Conservation (phyloP, 768 basidiomycete genomes). For the Rhizopogon roseolus region DNA sequence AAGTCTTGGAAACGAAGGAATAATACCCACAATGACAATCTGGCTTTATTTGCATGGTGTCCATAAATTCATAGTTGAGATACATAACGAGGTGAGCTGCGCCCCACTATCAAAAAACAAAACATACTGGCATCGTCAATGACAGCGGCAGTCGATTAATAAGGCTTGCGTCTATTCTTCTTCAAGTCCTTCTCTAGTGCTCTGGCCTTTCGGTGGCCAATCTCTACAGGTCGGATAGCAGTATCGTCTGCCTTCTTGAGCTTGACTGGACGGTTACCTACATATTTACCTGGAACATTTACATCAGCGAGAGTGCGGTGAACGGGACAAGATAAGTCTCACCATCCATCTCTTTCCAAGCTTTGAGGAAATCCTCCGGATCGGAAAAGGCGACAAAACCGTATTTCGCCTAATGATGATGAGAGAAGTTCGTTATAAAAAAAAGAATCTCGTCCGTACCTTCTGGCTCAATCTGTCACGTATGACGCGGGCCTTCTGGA, state of each 20-base stretch:
- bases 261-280: slow-evolving; percentile 95
- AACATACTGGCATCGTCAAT: slow-evolving; percentile 21
- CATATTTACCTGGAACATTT: slow-evolving; percentile 73
- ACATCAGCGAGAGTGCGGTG: neutral
- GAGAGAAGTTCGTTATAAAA: neutral
- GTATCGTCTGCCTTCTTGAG: slow-evolving; percentile 90
- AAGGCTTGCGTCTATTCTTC: slow-evolving; percentile 86
- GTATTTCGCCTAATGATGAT: slow-evolving; percentile 71
- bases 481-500: slow-evolving; percentile 93
- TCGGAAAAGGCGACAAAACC: slow-evolving; percentile 98
- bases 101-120: slow-evolving; percentile 15
- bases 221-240: slow-evolving; percentile 85
- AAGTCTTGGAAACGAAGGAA: neutral
- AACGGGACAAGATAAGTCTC: slow-evolving; percentile 19
- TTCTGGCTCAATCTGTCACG: slow-evolving; percentile 92
- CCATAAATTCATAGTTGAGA: slow-evolving; percentile 1
- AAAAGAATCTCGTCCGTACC: slow-evolving; percentile 37
- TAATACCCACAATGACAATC: neutral
- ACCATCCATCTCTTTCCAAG: slow-evolving; percentile 99
- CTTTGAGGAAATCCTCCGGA: slow-evolving; percentile 95
- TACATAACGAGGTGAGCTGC: slow-evolving; percentile 16
- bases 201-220: slow-evolving; percentile 89
- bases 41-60: neutral
- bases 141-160: slow-evolving; percentile 34
- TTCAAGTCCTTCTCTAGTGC: slow-evolving; percentile 87